A percentile compares a stretch with the other conserved stretches of the same genome.
Evolutionary conservation across 441 rosid genomes (phyloP).

Genomic region (Geranium incanum): DNA sequence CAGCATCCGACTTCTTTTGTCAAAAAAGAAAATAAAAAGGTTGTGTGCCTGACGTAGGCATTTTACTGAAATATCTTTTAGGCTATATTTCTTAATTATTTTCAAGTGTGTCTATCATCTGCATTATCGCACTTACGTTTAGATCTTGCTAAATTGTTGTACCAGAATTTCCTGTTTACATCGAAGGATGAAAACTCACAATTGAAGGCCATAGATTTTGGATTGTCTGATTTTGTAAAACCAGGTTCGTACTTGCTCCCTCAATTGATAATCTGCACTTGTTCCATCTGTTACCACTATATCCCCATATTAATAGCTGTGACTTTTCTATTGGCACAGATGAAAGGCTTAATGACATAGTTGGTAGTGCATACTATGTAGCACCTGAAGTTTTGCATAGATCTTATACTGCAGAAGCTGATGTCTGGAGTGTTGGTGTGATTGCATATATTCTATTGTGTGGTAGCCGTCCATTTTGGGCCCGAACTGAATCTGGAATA

Average conservation of each 20-base stretch:
- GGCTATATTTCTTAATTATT: background rate
- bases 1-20: background rate
- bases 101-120: background rate
- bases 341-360: slow-evolving; percentile 89
- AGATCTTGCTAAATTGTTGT: background rate
- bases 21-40: background rate
- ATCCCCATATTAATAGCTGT: slow-evolving; percentile 9
- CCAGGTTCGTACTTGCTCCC: slow-evolving; percentile 52
- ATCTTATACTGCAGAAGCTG: slow-evolving; percentile 86
- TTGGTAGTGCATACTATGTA: slow-evolving; percentile 50
- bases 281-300: background rate
- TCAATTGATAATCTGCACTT: background rate
- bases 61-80: background rate
- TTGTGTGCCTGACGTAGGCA: background rate
- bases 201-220: slow-evolving; percentile 85
- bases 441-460: slow-evolving; percentile 86
- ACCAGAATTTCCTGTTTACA: slow-evolving; percentile 80
- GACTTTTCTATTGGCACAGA: slow-evolving; percentile 35
- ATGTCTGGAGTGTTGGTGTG: slow-evolving; percentile 98
- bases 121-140: slow-evolving; percentile 19
- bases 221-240: slow-evolving; percentile 84
- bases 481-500: slow-evolving; percentile 90
- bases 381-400: slow-evolving; percentile 97
- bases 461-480: slow-evolving; percentile 99
- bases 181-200: slow-evolving; percentile 74